Conservation (phyloP, 495 filamentous ascomycete genomes). For the Schizothecium vesticola region DNA sequence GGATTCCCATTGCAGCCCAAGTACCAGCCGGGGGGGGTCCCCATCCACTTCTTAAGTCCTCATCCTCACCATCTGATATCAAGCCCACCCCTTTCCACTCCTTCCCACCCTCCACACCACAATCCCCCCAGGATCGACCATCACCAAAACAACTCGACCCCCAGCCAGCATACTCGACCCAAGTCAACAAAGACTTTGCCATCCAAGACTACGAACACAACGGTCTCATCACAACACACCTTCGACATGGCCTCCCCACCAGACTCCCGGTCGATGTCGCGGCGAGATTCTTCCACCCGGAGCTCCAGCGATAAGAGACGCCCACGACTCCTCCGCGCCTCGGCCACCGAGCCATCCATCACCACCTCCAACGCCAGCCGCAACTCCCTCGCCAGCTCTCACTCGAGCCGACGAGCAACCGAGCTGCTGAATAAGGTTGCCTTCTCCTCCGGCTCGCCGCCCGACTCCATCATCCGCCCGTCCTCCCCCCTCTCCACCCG, state of each 20-base stretch:
- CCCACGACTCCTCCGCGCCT: constrained; percentile 46
- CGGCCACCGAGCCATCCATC: constrained; percentile 50
- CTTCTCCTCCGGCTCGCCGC: constrained; percentile 37
- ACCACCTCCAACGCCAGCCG: constrained; percentile 49
- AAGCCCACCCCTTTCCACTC: constrained; percentile 6
- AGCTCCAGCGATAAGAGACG: constrained; percentile 31
- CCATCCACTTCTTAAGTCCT: constrained; percentile 16
- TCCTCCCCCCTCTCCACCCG: constrained; percentile 33
- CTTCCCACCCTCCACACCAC: constrained; percentile 5
- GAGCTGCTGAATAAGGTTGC: constrained; percentile 49
- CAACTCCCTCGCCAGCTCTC: constrained; percentile 41
- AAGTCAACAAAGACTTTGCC: constrained; percentile 6
- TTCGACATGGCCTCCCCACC: constrained; percentile 27
- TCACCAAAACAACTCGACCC: background rate
- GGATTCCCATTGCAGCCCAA: constrained; percentile 36
- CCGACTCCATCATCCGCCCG: constrained; percentile 28
- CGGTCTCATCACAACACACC: background rate
- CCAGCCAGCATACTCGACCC: background rate
- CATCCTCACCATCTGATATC: constrained; percentile 19
- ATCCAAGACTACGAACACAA: background rate
- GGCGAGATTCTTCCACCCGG: constrained; percentile 34
- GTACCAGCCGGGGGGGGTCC: constrained; percentile 13
- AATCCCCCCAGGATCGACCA: background rate
- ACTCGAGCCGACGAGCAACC: constrained; percentile 42
- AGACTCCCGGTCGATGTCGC: constrained; percentile 26